These are phyloP conservation scores for Aplosporella prunicola DNA, from an alignment of 2,329 filamentous ascomycete genomes.

Conservation along the genomic window DNA sequence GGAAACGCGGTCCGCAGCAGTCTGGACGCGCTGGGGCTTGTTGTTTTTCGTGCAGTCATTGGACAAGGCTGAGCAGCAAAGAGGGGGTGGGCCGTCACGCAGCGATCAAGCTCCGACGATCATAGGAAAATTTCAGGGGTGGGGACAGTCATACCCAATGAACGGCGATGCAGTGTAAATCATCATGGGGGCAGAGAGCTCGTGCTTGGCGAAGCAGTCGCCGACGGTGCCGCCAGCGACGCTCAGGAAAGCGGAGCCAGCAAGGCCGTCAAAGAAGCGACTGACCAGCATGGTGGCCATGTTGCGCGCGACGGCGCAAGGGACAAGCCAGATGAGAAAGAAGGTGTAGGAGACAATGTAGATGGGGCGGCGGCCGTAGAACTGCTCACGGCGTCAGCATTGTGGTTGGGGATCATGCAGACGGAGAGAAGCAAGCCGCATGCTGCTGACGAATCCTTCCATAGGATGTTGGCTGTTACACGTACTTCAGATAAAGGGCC, in stretches of 20 bases:
- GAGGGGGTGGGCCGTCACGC: conserved; percentile 1
- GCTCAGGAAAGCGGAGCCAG: conserved; percentile 52
- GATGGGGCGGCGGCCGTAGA: conserved; percentile 74
- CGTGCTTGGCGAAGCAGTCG: conserved; percentile 59
- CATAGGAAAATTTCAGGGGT: conserved; percentile 4
- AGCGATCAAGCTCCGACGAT: conserved; percentile 6
- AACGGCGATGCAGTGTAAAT: conserved; percentile 49
- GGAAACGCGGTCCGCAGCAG: too few relatives aligned
- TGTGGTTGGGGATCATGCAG: conserved; percentile 8
- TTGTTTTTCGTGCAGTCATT: too few relatives aligned
- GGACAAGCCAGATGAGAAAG: conserved; percentile 73
- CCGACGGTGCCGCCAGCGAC: conserved; percentile 81
- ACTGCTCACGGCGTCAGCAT: too few relatives aligned
- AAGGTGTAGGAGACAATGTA: conserved; percentile 66
- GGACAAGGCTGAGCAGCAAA: neutral
- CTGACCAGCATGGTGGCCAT: conserved; percentile 69
- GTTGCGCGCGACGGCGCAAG: conserved; percentile 71
- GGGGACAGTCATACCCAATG: conserved; percentile 32
- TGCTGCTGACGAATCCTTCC: too few relatives aligned
- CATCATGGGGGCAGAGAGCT: conserved; percentile 59
- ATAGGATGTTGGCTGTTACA: conserved; percentile 9
- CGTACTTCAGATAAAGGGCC: conserved; percentile 42
- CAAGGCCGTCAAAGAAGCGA: conserved; percentile 68
- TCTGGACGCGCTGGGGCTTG: too few relatives aligned
- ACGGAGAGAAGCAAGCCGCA: too few relatives aligned